Base-by-base conservation (phyloP, 1,139 yeast species). In the Sugiyamaella neomexicana region DNA sequence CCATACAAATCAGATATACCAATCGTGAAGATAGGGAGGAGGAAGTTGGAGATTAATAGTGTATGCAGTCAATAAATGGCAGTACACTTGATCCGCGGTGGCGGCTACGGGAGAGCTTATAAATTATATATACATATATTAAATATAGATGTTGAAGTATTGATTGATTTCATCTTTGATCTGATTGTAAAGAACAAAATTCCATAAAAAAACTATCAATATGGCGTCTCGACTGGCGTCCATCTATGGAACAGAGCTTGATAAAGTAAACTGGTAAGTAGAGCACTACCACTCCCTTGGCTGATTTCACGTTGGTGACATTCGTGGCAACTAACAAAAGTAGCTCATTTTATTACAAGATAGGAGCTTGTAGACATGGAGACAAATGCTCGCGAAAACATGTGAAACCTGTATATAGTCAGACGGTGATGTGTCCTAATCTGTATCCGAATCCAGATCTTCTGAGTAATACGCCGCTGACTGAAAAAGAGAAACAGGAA, bases 281-380 rank as follows among this genome's bases (percentile, higher is more conserved):
- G n/a, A n/a, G n/a, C n/a, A n/a, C n/a, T n/a, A n/a, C n/a, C n/a
- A n/a, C n/a, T n/a, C n/a, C n/a, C n/a, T n/a, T 15, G 42, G 10
- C 23, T 13, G 45, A n/a, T n/a, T n/a, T n/a, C n/a, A n/a, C n/a
- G n/a, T n/a, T 13, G 13, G 12, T 12, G 10, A 20, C 25, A 20
- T 20, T 20, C 3, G 25, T 20, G 25, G 25, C 25, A 5, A 20
- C 25, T 20, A 20, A 41, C 6, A 25, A 16, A 1, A n/a, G 12
- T 15, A 49, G 80, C 61, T 73, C 79, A 44, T 91, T 91, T 69
- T 91, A 85, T 70, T 77, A 80, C 59, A 88, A 86, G 68, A 88
- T 90, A 41, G 98, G 98, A 1, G 95, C 97, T 0, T 91, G 98
- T 67, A 78, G 97, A 56, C 97, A 91, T 68, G 97, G 97, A 1